Conservation (phyloP, 2,329 filamentous ascomycete genomes). For the Colletotrichum echinochloae region DNA sequence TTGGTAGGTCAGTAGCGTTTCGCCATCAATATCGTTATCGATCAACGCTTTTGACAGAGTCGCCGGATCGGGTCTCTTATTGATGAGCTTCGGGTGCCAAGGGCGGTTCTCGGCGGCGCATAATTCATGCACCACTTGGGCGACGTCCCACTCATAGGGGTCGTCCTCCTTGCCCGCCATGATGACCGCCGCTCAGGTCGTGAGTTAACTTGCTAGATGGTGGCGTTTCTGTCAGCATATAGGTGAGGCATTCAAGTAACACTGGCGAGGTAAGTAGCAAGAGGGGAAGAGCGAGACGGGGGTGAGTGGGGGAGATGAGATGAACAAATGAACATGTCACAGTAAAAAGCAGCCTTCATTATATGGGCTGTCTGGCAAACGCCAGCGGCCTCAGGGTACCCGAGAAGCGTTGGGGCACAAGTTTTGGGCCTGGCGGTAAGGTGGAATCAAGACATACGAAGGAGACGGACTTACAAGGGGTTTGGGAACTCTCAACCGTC, state of each 20-base stretch:
- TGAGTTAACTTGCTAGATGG: conserved; percentile 2
- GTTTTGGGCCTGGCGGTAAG: neutral
- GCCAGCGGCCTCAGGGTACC: neutral
- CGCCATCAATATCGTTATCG: conserved; percentile 74
- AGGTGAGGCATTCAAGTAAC: neutral
- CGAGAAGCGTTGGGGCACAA: neutral
- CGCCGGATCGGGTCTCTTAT: conserved; percentile 62
- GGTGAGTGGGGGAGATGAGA: neutral
- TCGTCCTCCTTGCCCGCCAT: conserved; percentile 62
- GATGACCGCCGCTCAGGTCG: conserved; percentile 29
- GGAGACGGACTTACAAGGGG: neutral
- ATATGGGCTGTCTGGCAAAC: neutral
- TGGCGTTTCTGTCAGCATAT: neutral
- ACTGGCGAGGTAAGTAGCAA: neutral
- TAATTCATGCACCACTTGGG: conserved; percentile 74
- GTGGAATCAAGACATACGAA: neutral
- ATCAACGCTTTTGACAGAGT: conserved; percentile 67
- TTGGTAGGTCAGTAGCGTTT: conserved; percentile 69
- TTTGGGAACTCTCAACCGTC: neutral
- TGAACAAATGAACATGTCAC: neutral
- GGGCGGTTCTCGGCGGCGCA: conserved; percentile 64
- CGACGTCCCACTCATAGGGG: conserved; percentile 80
- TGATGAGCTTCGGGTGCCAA: conserved; percentile 55
- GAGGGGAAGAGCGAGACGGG: neutral
- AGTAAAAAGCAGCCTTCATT: neutral